Conservation (phyloP, 2,329 filamentous ascomycete species). For the Phialemonium atrogriseum region DNA sequence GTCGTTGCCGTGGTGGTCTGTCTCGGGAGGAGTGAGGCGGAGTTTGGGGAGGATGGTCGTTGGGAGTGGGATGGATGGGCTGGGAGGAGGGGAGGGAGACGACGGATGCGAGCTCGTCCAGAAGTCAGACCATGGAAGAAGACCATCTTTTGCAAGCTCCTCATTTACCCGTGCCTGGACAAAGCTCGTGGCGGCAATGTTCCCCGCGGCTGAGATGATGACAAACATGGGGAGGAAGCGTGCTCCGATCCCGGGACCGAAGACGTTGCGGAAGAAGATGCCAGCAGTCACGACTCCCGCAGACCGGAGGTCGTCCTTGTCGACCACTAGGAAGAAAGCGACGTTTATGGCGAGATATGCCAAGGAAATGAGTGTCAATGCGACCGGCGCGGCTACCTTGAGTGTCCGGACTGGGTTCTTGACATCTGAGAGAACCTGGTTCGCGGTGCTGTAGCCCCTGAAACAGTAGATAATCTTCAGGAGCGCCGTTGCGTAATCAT, state of each 20-base stretch:
- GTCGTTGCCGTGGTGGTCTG: constrained; percentile 3
- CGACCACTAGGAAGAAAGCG: constrained; percentile 51
- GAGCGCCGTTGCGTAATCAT: constrained; percentile 38
- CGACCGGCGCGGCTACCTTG: constrained; percentile 46
- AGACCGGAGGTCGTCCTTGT: constrained; percentile 43
- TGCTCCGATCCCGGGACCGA: constrained; percentile 31
- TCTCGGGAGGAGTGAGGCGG: not conserved
- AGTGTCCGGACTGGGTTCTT: constrained; percentile 49
- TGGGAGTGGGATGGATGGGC: no score
- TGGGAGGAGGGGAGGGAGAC: constrained; percentile 1
- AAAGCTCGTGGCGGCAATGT: constrained; percentile 39
- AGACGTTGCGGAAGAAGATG: constrained; percentile 48
- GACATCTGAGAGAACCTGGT: constrained; percentile 48
- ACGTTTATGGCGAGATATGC: constrained; percentile 50
- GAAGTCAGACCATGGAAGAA: constrained; percentile 31
- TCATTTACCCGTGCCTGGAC: constrained; percentile 38
- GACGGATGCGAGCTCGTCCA: constrained; percentile 16
- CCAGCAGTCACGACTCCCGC: constrained; percentile 48
- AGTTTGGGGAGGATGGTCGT: no score
- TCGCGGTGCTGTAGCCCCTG: constrained; percentile 45
- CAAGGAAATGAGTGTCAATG: constrained; percentile 43
- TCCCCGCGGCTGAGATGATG: constrained; percentile 36
- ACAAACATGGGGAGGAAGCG: constrained; percentile 35
- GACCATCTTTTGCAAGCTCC: constrained; percentile 36
- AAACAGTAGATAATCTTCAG: constrained; percentile 50